These are phyloP conservation scores for Candida vaughaniae DNA, from an alignment of 805 yeast species.

Conservation along the genomic window DNA sequence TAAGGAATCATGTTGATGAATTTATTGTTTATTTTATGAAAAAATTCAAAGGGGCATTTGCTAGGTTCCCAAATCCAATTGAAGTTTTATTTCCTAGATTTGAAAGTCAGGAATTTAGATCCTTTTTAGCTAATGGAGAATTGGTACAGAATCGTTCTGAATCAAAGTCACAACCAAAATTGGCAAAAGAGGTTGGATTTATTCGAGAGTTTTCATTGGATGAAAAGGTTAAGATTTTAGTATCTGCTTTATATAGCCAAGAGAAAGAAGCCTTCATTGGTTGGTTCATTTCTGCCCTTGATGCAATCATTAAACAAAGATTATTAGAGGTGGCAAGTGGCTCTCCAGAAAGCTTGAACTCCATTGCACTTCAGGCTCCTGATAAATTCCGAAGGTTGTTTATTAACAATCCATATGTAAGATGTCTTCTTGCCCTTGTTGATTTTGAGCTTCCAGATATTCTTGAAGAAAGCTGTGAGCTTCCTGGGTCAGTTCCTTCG, in stretches of 20 bases:
- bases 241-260: conserved; percentile 47
- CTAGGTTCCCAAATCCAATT: conserved; percentile 53
- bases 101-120: conserved; percentile 42
- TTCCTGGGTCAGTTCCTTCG: conserved; percentile 31
- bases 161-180: conserved; percentile 21
- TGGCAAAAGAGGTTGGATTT: conserved; percentile 38
- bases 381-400: conserved; percentile 26
- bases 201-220: conserved; percentile 36
- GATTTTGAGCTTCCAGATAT: conserved; percentile 47
- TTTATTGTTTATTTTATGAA: conserved; percentile 67
- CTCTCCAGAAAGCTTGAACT: conserved; percentile 4
- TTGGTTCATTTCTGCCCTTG: conserved; percentile 43
- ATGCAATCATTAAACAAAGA: conserved; percentile 24
- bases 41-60: conserved; percentile 48
- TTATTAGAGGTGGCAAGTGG: conserved; percentile 9
- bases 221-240: conserved; percentile 49
- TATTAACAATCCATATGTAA: conserved; percentile 47
- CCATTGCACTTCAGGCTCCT: conserved; percentile 9
- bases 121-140: conserved; percentile 64
- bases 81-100: conserved; percentile 69
- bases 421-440: conserved; percentile 46
- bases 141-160: conserved; percentile 22
- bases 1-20: conserved; percentile 61
- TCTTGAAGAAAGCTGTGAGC: conserved; percentile 37
- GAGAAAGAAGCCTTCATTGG: conserved; percentile 43